Evolutionary conservation across 805 yeast genomes (phyloP).

Genomic region (Crinitomyces ghanaensis): DNA sequence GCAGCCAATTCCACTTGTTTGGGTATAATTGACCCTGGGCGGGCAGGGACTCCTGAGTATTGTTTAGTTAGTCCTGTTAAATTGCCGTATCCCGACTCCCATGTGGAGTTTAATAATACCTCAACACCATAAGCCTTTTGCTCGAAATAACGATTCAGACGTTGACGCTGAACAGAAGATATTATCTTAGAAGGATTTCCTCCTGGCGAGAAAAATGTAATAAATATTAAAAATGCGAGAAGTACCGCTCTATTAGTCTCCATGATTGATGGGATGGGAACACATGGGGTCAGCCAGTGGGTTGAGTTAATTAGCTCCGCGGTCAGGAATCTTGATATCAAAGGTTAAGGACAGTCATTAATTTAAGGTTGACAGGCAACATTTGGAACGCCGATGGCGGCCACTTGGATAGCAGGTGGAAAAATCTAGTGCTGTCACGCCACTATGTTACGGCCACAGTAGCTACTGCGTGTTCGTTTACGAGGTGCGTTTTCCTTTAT

Average conservation of each 20-base stretch:
- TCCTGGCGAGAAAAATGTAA: slow-evolving; percentile 34
- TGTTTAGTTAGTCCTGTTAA: slow-evolving; percentile 62
- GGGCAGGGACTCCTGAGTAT: slow-evolving; percentile 44
- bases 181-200: slow-evolving; percentile 24
- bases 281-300: too few species aligned
- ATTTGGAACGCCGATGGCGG: too few species aligned
- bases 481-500: too few species aligned
- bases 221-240: slow-evolving; percentile 28
- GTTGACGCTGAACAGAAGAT: slow-evolving; percentile 27
- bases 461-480: too few species aligned
- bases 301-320: too few species aligned
- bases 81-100: slow-evolving; percentile 49
- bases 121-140: slow-evolving; percentile 24
- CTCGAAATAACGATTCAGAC: slow-evolving; percentile 30
- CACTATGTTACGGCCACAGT: too few species aligned
- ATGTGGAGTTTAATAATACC: slow-evolving; percentile 33
- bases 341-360: too few species aligned
- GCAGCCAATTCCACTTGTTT: slow-evolving; percentile 6
- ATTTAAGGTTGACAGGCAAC: too few species aligned
- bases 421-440: too few species aligned
- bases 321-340: too few species aligned
- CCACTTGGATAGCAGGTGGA: too few species aligned
- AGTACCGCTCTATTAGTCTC: slow-evolving; percentile 18
- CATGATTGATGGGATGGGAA: too few species aligned
- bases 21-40: slow-evolving; percentile 12